Evolutionary conservation across 2,329 filamentous ascomycete genomes (phyloP), one percentile per base, ranked within the genome.

Genomic region (Trichophyton verrucosum): DNA sequence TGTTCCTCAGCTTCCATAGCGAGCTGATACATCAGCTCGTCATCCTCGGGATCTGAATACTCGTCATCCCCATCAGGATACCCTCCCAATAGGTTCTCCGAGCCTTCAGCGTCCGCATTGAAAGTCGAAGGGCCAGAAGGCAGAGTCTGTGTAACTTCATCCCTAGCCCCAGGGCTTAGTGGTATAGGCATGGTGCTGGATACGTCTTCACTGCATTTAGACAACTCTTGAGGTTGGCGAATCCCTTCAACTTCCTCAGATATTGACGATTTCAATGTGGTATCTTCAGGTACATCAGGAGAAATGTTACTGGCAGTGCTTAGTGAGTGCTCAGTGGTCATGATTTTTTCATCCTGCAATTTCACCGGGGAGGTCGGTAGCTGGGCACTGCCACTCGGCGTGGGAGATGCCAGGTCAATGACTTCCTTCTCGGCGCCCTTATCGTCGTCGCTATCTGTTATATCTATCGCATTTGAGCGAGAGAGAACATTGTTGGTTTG

Each of bases 1-100:
- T 99, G 92, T 68, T 96, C 94, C 74, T 96, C 89, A 1, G 88
- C 89, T 78, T 99, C 95, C 27, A 87, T 84, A 0, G 90, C 91
- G 67, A 99, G 84, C 66, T 92, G 90, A 5, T 83, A 84, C 61
- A 97, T 81, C 5, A 99, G 80, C 66, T 96, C 91, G 70, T 91
- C 91, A 64, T 97, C 92, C 73, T 96, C 94, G 0, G 90, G 88
- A 65, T 97, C 92, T 38, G 88, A 94, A 67, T 87, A 86, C 20
- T 86, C 83, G 53, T 66, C 65, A 55, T 67, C 65, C 44, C 59
- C 64, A 46, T 56, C 47, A 38, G 38, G 13, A 4, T 42, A 17
- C 20, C 36, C 57, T 13, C 49, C 44, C 11, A 36, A 22, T 36
- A 2, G 20, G 15, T 15, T 40, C 17, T 44, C 33, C 1, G 55